Percentiles rank a stretch among this genome's conserved stretches.
Evolutionary conservation across 331 rosid genomes (phyloP).

Genomic region (Erythrophleum ivorense): DNA sequence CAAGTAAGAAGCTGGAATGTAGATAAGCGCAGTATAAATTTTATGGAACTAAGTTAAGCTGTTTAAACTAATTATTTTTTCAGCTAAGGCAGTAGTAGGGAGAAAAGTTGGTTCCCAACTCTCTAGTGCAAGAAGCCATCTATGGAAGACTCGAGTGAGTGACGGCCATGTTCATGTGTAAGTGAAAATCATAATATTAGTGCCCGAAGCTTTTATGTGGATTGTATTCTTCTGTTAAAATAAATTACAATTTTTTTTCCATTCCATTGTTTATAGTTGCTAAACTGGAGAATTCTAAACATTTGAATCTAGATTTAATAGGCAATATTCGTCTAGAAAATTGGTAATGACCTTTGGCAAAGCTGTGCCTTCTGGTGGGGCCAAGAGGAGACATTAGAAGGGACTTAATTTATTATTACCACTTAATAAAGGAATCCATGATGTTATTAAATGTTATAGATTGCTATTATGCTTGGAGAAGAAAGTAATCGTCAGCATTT

Average conservation of each 20-base stretch:
- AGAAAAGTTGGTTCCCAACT: conserved; percentile 51
- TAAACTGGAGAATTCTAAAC: conserved; percentile 4
- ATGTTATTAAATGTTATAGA: neutral
- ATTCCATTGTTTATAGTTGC: conserved; percentile 30
- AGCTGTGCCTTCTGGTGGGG: neutral
- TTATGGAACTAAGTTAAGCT: conserved; percentile 9
- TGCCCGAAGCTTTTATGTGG: neutral
- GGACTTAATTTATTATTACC: conserved; percentile 1
- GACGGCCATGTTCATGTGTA: conserved; percentile 71
- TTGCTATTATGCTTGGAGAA: neutral
- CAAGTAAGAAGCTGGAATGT: conserved; percentile 47
- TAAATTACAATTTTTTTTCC: neutral
- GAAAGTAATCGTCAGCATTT: neutral
- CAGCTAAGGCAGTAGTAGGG: conserved; percentile 57
- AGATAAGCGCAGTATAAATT: conserved; percentile 28
- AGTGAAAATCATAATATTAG: conserved; percentile 48
- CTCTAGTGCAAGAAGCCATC: conserved; percentile 54
- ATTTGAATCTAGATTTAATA: conserved; percentile 5
- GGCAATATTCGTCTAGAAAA: neutral
- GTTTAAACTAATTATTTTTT: conserved; percentile 35
- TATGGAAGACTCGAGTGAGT: conserved; percentile 64
- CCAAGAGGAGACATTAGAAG: conserved; percentile 11
- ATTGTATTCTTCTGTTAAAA: conserved; percentile 14
- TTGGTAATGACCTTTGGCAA: conserved; percentile 4
- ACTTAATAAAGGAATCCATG: neutral